phyloP scores from a whole-genome alignment of 2,329 filamentous ascomycete species.

The Phialophora macrospora region DNA sequence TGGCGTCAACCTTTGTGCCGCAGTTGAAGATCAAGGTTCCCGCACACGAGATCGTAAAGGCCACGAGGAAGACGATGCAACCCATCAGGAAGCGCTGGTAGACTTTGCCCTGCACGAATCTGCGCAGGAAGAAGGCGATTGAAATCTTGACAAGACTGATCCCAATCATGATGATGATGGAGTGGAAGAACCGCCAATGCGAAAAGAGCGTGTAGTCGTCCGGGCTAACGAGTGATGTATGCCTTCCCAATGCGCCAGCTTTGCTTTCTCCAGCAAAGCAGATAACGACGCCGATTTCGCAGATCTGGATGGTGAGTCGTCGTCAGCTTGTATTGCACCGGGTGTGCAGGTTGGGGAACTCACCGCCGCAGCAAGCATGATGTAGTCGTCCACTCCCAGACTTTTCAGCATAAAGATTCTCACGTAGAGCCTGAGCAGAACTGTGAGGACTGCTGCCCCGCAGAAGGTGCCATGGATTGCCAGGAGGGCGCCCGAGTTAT shows the following conservation, averaged over 20 bases:
- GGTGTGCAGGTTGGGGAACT: slow-evolving; percentile 30
- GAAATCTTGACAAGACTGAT: slow-evolving; percentile 56
- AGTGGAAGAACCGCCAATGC: slow-evolving; percentile 54
- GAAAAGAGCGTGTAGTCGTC: slow-evolving; percentile 45
- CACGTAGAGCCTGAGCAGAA: slow-evolving; percentile 54
- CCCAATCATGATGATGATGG: slow-evolving; percentile 54
- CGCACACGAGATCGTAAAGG: slow-evolving; percentile 51
- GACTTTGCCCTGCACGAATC: slow-evolving; percentile 48
- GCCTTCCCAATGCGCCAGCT: slow-evolving; percentile 53
- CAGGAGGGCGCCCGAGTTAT: slow-evolving; percentile 49
- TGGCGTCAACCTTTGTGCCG: slow-evolving; percentile 49
- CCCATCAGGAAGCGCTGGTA: slow-evolving; percentile 52
- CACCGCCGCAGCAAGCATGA: slow-evolving; percentile 52
- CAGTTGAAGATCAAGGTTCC: slow-evolving; percentile 58
- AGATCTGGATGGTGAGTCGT: slow-evolving; percentile 33
- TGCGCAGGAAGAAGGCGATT: slow-evolving; percentile 53
- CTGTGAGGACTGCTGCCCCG: slow-evolving; percentile 46
- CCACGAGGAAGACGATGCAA: slow-evolving; percentile 51
- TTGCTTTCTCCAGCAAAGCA: slow-evolving; percentile 48
- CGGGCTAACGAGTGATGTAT: slow-evolving; percentile 47
- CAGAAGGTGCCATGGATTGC: slow-evolving; percentile 49
- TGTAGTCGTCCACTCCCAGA: slow-evolving; percentile 56
- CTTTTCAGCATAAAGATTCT: slow-evolving; percentile 54
- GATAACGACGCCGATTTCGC: slow-evolving; percentile 41
- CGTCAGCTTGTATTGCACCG: not conserved